Conservation (phyloP, 148 eudicot genomes). For the Cornus controversa region DNA sequence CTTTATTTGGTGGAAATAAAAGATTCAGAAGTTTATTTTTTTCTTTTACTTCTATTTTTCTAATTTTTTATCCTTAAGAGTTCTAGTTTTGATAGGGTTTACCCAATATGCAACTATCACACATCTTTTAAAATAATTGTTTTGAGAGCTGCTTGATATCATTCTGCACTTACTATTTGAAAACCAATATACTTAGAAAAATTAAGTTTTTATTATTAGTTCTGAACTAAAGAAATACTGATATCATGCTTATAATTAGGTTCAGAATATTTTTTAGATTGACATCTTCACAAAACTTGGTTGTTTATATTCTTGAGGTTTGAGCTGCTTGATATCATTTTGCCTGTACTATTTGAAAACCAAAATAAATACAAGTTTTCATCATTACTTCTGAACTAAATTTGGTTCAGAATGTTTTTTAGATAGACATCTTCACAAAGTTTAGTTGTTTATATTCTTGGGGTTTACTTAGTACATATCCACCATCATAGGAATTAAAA, state of each 20-base stretch:
- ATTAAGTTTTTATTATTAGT: not conserved
- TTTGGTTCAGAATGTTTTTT: not conserved
- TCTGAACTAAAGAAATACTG: not conserved
- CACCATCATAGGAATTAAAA: no score
- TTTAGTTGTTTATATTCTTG: not conserved
- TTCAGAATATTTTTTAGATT: not conserved
- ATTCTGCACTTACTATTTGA: not conserved
- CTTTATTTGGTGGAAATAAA: not conserved
- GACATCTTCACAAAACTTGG: not conserved
- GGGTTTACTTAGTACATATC: no score
- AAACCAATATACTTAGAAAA: not conserved
- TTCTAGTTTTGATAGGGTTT: no score
- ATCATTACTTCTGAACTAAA: no score
- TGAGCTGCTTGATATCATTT: no score
- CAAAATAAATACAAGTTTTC: no score
- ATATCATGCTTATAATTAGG: not conserved
- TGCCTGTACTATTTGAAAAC: no score
- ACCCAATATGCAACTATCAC: not conserved
- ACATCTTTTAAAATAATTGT: no score
- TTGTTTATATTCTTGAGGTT: not conserved
- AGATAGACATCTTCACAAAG: not conserved
- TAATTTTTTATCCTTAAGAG: no score
- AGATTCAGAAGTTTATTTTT: no score
- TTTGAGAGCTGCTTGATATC: not conserved
- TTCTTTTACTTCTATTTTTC: no score